Percentiles rank a stretch among this genome's conserved stretches.
phyloP scores from a whole-genome alignment of 805 yeast species.

The Priceomyces haplophilus region DNA sequence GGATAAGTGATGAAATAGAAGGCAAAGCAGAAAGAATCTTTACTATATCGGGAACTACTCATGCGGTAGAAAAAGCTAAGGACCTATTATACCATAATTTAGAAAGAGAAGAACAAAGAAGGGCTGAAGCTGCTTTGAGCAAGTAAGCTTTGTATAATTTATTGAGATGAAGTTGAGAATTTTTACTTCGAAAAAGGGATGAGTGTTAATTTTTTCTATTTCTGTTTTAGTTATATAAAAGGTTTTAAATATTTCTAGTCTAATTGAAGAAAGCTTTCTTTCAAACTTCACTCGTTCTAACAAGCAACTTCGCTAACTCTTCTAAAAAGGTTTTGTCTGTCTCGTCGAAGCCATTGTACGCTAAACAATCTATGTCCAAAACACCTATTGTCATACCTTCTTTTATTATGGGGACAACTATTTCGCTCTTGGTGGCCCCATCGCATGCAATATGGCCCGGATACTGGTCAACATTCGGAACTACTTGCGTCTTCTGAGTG shows the following conservation, averaged over 20 bases:
- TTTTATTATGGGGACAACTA: slow-evolving; percentile 76
- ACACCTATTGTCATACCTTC: slow-evolving; percentile 58
- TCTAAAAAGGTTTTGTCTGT: slow-evolving; percentile 61
- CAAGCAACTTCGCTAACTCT: slow-evolving; percentile 51
- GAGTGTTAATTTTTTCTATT: slow-evolving; percentile 3
- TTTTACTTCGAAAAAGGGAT: slow-evolving; percentile 4
- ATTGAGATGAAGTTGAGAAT: slow-evolving; percentile 3
- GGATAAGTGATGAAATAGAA: slow-evolving; percentile 67
- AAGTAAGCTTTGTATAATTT: slow-evolving; percentile 5
- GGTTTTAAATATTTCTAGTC: not conserved
- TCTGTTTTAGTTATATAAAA: slow-evolving; percentile 2
- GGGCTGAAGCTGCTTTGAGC: slow-evolving; percentile 14
- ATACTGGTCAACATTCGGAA: slow-evolving; percentile 68
- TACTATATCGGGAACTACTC: slow-evolving; percentile 61
- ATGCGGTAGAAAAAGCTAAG: slow-evolving; percentile 57
- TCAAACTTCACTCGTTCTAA: slow-evolving; percentile 46
- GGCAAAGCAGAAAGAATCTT: slow-evolving; percentile 64
- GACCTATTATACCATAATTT: slow-evolving; percentile 54
- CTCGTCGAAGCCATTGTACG: slow-evolving; percentile 61
- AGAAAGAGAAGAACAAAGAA: slow-evolving; percentile 56
- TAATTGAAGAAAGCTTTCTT: not conserved
- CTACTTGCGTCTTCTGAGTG: slow-evolving; percentile 61
- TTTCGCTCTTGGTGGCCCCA: slow-evolving; percentile 89
- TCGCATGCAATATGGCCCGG: slow-evolving; percentile 98
- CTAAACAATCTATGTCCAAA: slow-evolving; percentile 79